Conservation (phyloP, 768 basidiomycete genomes). For the Boletales sp. region DNA sequence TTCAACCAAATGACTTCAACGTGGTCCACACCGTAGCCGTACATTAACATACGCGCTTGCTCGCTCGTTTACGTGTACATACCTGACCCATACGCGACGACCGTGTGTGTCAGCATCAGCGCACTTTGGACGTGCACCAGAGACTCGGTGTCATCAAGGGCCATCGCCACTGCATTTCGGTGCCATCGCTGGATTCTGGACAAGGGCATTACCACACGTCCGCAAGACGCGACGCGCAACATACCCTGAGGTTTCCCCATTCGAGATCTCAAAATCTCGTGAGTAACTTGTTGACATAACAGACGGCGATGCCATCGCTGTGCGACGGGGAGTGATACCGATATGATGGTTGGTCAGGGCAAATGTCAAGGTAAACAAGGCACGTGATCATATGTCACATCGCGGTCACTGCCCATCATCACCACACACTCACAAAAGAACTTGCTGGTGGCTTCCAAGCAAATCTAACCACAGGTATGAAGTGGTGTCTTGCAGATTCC, state of each 20-base stretch:
- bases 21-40: constrained; percentile 53
- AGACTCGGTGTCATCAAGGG: constrained; percentile 73
- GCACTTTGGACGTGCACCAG: constrained; percentile 85
- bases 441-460: too few relatives aligned
- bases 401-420: too few relatives aligned
- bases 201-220: neutral
- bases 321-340: too few relatives aligned
- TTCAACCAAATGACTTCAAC: constrained; percentile 74
- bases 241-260: constrained; percentile 63
- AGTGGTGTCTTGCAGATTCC: too few relatives aligned
- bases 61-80: neutral
- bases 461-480: too few relatives aligned
- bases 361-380: too few relatives aligned
- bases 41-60: neutral
- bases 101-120: constrained; percentile 75
- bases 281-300: too few relatives aligned
- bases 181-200: constrained; percentile 60
- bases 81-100: constrained; percentile 62
- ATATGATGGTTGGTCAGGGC: too few relatives aligned
- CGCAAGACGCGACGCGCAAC: constrained; percentile 3
- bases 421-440: too few relatives aligned
- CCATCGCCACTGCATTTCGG: constrained; percentile 62
- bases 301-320: too few relatives aligned
- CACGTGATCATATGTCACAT: too few relatives aligned
- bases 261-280: constrained; percentile 35